Evolutionary conservation across 1,139 yeast genomes (phyloP).

Genomic region (Taphrina flavorubra): DNA sequence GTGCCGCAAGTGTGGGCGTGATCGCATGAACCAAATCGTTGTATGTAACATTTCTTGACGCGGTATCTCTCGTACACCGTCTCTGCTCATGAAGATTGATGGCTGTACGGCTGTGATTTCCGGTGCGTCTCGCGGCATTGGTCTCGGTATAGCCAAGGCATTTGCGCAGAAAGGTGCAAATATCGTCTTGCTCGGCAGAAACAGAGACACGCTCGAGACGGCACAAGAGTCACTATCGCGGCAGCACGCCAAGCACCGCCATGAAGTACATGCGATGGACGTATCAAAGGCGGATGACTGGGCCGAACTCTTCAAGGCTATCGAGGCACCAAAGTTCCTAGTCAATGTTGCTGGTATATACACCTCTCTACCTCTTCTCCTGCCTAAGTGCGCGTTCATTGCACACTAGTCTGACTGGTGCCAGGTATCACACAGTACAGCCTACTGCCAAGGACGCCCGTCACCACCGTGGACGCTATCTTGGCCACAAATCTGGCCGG

Average conservation of each 20-base stretch:
- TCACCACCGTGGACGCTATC: conserved; percentile 57
- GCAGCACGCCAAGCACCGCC: conserved; percentile 56
- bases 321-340: conserved; percentile 43
- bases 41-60: too few species aligned
- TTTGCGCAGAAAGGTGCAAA: conserved; percentile 69
- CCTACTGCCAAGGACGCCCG: conserved; percentile 59
- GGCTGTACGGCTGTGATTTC: conserved; percentile 57
- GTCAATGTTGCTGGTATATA: conserved; percentile 47
- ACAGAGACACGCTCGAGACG: conserved; percentile 53
- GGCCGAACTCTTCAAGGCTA: conserved; percentile 10
- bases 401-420: too few species aligned
- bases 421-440: conserved; percentile 69
- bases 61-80: neutral
- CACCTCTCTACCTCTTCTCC: too few species aligned
- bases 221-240: conserved; percentile 54
- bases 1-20: too few species aligned
- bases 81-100: conserved; percentile 5
- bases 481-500: conserved; percentile 68
- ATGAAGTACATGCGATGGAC: conserved; percentile 52
- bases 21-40: too few species aligned
- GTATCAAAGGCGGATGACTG: conserved; percentile 40
- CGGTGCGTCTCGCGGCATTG: conserved; percentile 88
- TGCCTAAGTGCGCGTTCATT: too few species aligned
- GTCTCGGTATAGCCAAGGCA: conserved; percentile 65
- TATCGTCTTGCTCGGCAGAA: conserved; percentile 67